phyloP scores from a whole-genome alignment of 805 yeast species.

The Yarrowia sp. region DNA sequence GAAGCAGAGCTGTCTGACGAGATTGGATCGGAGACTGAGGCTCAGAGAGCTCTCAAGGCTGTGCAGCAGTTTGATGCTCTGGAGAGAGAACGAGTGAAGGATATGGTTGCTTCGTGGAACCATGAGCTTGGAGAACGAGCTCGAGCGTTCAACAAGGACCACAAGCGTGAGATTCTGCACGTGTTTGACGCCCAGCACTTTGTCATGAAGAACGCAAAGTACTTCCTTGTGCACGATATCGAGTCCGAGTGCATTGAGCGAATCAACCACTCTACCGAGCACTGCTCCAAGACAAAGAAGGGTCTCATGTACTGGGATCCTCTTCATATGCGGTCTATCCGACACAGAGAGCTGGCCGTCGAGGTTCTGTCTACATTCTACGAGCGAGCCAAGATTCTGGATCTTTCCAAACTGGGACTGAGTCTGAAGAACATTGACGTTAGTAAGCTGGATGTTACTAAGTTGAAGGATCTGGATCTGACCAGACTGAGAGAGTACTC shows the following conservation, averaged over 20 bases:
- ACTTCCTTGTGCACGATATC: constrained; percentile 21
- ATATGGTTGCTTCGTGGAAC: constrained; percentile 29
- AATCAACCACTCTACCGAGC: constrained; percentile 21
- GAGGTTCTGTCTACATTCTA: constrained; percentile 20
- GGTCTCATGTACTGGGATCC: constrained; percentile 36
- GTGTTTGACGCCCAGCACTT: constrained; percentile 26
- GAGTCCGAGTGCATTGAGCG: constrained; percentile 36
- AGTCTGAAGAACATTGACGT: constrained; percentile 12
- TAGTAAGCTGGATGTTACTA: background rate
- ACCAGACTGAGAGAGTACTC: constrained; percentile 22
- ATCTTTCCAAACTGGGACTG: constrained; percentile 21
- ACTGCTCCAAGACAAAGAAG: constrained; percentile 26
- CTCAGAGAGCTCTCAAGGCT: constrained; percentile 14
- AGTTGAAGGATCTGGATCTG: constrained; percentile 28
- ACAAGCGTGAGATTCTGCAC: constrained; percentile 14
- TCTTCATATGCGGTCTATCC: constrained; percentile 12
- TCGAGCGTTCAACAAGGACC: constrained; percentile 24
- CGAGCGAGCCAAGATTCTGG: constrained; percentile 24
- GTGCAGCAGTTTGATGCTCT: constrained; percentile 31
- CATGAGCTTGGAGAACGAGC: constrained; percentile 13
- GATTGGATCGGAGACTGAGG: constrained; percentile 24
- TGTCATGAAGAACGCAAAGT: constrained; percentile 25
- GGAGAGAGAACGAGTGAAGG: constrained; percentile 6
- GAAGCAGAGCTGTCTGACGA: constrained; percentile 16
- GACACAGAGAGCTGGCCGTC: constrained; percentile 24